Base-by-base conservation (phyloP, 2,329 filamentous ascomycete species). In the Pseudogymnoascus sp. region DNA sequence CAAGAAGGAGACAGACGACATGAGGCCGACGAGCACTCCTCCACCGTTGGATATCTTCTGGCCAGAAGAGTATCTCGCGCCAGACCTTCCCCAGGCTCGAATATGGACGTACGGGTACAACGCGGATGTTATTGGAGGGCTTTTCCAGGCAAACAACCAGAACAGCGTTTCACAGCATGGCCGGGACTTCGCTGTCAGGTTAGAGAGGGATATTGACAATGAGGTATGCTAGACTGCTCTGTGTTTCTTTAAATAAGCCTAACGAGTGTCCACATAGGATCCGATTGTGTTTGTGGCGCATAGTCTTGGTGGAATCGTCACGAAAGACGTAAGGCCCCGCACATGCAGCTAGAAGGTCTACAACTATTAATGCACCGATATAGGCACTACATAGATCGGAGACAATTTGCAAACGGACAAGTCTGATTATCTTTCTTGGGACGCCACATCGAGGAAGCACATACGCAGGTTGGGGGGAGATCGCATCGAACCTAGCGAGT, bases 111-210 rank as follows among this genome's bases (percentile, higher is more conserved):
- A 61, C n/a, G 33, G 59, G 15, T 61, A 61, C 19, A 38, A 61
- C 13, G 59, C 33, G 3, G 33, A 38, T 40, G 71, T 75, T 7
- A 71, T 75, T 61, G 70, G 69, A 17, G 72, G 72, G 2, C 35
- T 76, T 23, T 76, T 76, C 62, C 62, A 73, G 65, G 68, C 72
- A n/a, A 73, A 71, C 66, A 76, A 75, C 68, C 69, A 74, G 67
- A 76, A 77, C 63, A 76, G 70, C 62, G 67, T 77, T 21, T 75
- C 70, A 33, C 69, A 76, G 62, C 75, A 78, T 68, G 72, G 74
- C 62, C 65, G 62, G 46, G 71, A 75, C 62, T 64, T 75, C 37
- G 65, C 66, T 2, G 66, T 68, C 7, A 67, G 68, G 40, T 61
- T 77, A 9, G 71, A 75, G 59, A 66, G 72, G 44, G 73, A 76